Conservation (phyloP, 2,329 filamentous ascomycete genomes). For the Intubia oerlemansii region DNA sequence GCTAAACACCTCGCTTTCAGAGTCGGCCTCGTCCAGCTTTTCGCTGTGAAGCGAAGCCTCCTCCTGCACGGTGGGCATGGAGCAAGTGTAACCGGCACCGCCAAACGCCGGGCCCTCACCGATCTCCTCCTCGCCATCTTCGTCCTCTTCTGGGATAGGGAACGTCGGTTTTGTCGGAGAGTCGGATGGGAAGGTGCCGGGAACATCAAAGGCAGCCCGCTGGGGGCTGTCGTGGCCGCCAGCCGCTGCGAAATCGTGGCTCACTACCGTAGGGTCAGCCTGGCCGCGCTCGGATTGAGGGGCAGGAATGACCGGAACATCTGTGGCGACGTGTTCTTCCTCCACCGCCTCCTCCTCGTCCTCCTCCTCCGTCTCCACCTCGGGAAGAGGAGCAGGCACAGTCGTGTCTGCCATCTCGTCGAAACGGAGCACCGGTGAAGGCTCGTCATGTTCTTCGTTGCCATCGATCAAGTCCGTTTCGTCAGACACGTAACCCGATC, state of each 20-base stretch:
- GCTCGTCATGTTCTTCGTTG: neutral
- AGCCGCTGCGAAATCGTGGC: no score
- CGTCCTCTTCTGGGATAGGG: no score
- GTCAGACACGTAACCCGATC: constrained; percentile 40
- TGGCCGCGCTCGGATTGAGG: no score
- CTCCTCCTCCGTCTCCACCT: neutral
- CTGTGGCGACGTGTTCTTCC: no score
- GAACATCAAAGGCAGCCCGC: constrained; percentile 23
- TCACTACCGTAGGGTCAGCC: no score
- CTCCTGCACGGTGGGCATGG: constrained; percentile 14
- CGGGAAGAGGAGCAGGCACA: constrained; percentile 2
- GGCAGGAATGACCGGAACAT: no score
- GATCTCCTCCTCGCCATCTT: no score
- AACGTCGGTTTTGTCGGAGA: no score
- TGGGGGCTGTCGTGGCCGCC: no score
- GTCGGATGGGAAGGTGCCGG: constrained; percentile 41
- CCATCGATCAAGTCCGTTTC: constrained; percentile 16
- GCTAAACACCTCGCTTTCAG: constrained; percentile 37
- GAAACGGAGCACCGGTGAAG: constrained; percentile 6
- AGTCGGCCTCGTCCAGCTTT: constrained; percentile 4
- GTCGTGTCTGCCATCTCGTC: constrained; percentile 7
- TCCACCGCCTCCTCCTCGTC: neutral
- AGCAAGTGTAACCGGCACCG: no score
- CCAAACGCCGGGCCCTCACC: no score
- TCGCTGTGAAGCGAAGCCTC: constrained; percentile 6